Evolutionary conservation across 768 basidiomycete species (phyloP).

Genomic region (Amanita jacksonii): DNA sequence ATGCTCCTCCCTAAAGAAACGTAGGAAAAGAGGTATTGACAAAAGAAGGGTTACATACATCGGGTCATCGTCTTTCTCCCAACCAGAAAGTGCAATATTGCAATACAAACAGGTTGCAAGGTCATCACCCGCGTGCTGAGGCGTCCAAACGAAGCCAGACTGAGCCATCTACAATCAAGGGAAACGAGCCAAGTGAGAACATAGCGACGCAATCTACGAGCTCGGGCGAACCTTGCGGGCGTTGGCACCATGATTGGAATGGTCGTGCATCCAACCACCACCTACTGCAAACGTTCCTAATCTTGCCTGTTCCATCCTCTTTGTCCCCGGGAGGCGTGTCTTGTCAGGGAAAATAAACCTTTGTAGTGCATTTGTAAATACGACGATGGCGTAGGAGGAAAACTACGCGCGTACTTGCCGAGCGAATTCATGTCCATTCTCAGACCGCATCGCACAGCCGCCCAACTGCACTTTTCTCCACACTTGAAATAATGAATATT

Average conservation of each 20-base stretch:
- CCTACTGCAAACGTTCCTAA: slow-evolving; percentile 51
- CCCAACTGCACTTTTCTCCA: slow-evolving; percentile 65
- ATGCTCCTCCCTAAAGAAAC: slow-evolving; percentile 56
- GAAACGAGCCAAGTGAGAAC: background rate
- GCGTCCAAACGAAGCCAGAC: slow-evolving; percentile 81
- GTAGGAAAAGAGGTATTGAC: background rate
- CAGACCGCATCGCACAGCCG: slow-evolving; percentile 64
- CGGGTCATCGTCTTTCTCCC: slow-evolving; percentile 85
- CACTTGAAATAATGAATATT: slow-evolving; percentile 73
- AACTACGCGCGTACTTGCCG: slow-evolving; percentile 37
- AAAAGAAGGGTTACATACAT: slow-evolving; percentile 41
- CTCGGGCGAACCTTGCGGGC: slow-evolving; percentile 48
- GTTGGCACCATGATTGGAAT: slow-evolving; percentile 51
- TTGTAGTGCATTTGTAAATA: slow-evolving; percentile 5
- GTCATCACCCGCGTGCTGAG: slow-evolving; percentile 62
- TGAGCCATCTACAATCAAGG: slow-evolving; percentile 58
- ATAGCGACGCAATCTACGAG: background rate
- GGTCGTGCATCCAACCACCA: slow-evolving; percentile 64
- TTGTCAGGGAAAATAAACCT: slow-evolving; percentile 56
- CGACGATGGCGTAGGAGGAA: background rate
- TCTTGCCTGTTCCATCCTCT: slow-evolving; percentile 64
- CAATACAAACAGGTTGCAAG: slow-evolving; percentile 84
- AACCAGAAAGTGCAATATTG: slow-evolving; percentile 67
- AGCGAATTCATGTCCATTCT: slow-evolving; percentile 44
- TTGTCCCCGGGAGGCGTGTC: slow-evolving; percentile 54